A percentile compares a stretch with the other conserved stretches of the same genome.
Evolutionary conservation across 352 stramenopile genomes (phyloP).

Genomic region (Globisporangium nunn): DNA sequence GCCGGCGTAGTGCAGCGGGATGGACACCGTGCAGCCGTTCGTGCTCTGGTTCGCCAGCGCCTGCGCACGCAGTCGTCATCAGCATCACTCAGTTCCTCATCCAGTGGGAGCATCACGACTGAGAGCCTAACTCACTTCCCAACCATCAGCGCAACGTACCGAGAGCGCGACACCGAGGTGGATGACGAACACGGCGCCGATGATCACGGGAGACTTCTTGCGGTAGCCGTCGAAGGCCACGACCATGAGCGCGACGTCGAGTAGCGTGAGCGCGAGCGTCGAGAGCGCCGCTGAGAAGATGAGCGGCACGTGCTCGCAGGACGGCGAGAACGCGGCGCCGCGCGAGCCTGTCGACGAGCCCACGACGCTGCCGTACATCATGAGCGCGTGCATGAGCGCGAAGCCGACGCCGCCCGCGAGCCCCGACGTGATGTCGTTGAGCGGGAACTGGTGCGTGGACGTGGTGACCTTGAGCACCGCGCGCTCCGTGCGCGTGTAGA

Average conservation of each 20-base stretch:
- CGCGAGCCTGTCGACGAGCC: constrained; percentile 56
- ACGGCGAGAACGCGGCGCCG: constrained; percentile 65
- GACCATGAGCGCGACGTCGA: constrained; percentile 80
- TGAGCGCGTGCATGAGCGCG: constrained; percentile 73
- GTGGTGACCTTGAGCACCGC: constrained; percentile 75
- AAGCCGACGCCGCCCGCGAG: constrained; percentile 75
- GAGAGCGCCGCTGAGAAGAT: constrained; percentile 62
- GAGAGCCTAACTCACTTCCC: no score
- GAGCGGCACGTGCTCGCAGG: constrained; percentile 65
- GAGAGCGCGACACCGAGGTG: constrained; percentile 73
- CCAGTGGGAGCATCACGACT: no score
- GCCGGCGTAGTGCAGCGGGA: constrained; percentile 69
- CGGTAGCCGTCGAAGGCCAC: constrained; percentile 79
- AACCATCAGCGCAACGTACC: constrained; percentile 17
- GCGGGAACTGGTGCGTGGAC: constrained; percentile 65
- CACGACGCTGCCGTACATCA: constrained; percentile 81
- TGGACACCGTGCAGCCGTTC: constrained; percentile 72
- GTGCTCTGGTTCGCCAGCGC: constrained; percentile 66
- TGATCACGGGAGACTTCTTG: constrained; percentile 35
- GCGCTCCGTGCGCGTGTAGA: constrained; percentile 70
- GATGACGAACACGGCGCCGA: constrained; percentile 54
- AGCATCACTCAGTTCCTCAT: no score
- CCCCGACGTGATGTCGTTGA: constrained; percentile 81
- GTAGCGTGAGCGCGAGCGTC: constrained; percentile 62
- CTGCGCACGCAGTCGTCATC: constrained; percentile 8